Evolutionary conservation across 768 basidiomycete genomes (phyloP).

Genomic region (Lactarius pseudohatsudake): DNA sequence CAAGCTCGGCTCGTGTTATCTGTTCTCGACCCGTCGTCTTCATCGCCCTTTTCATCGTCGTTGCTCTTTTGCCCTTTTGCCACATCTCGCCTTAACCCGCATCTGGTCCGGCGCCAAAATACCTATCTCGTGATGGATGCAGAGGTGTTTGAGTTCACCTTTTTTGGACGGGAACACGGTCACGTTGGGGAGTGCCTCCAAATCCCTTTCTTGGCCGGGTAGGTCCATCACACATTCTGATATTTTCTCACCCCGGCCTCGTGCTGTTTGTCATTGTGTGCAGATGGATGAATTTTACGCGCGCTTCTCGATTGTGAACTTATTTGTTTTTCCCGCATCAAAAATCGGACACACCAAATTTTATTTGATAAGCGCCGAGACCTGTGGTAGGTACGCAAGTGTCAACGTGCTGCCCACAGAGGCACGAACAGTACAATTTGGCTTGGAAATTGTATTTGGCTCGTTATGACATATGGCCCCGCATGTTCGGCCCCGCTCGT

Average conservation of each 20-base stretch:
- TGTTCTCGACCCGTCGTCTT: background rate
- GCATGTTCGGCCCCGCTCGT: conserved; percentile 9
- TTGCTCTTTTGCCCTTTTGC: background rate
- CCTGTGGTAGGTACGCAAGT: background rate
- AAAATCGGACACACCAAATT: background rate
- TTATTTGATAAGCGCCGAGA: background rate
- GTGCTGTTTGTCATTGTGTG: conserved; percentile 1
- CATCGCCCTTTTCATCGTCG: background rate
- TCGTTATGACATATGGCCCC: background rate
- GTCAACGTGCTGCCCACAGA: background rate
- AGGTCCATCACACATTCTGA: background rate
- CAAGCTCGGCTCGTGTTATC: background rate
- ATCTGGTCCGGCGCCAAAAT: background rate
- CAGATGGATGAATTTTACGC: background rate
- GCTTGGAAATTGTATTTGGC: background rate
- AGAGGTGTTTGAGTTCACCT: background rate
- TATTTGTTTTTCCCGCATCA: background rate
- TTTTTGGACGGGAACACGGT: conserved; percentile 1
- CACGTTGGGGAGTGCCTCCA: background rate
- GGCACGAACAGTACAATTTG: background rate
- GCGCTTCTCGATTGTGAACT: background rate
- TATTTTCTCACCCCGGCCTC: background rate
- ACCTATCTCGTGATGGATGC: background rate
- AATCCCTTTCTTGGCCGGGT: background rate
- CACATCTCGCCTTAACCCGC: background rate